Evolutionary conservation across 2,329 filamentous ascomycete genomes (phyloP).

Genomic region (Penicillium sp.): DNA sequence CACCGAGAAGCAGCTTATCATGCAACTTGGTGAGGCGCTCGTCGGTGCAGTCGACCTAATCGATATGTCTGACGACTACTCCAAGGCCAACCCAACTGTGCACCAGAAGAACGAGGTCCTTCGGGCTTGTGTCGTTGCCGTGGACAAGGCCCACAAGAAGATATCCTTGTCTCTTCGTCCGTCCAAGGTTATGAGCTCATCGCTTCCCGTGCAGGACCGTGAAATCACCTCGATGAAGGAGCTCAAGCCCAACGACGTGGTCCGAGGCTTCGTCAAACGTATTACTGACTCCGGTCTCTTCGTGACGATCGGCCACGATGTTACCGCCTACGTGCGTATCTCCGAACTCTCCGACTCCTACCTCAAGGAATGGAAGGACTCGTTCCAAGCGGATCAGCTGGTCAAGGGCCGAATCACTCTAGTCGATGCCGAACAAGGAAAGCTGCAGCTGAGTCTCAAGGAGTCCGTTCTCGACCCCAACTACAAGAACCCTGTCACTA

Average conservation of each 20-base stretch:
- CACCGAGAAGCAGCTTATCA: slow-evolving; percentile 74
- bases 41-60: slow-evolving; percentile 76
- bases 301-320: slow-evolving; percentile 71
- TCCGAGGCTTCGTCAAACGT: slow-evolving; percentile 89
- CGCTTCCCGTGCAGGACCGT: slow-evolving; percentile 70
- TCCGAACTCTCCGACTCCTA: slow-evolving; percentile 85
- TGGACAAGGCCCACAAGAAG: slow-evolving; percentile 81
- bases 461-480: slow-evolving; percentile 74
- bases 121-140: slow-evolving; percentile 74
- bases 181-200: slow-evolving; percentile 84
- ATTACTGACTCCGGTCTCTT: slow-evolving; percentile 87
- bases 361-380: slow-evolving; percentile 91
- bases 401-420: slow-evolving; percentile 79
- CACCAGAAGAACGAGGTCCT: slow-evolving; percentile 82
- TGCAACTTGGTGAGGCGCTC: slow-evolving; percentile 76
- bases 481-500: slow-evolving; percentile 67
- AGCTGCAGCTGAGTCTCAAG: slow-evolving; percentile 83
- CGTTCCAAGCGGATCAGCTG: slow-evolving; percentile 82
- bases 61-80: slow-evolving; percentile 82
- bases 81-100: slow-evolving; percentile 67
- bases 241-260: slow-evolving; percentile 68
- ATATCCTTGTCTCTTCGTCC: slow-evolving; percentile 76
- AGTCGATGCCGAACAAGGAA: slow-evolving; percentile 63
- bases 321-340: slow-evolving; percentile 79
- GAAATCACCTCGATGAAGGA: slow-evolving; percentile 70